Evolutionary conservation across 768 basidiomycete species (phyloP), one percentile per base, ranked within the genome.

Genomic region (Amanita muscaria): DNA sequence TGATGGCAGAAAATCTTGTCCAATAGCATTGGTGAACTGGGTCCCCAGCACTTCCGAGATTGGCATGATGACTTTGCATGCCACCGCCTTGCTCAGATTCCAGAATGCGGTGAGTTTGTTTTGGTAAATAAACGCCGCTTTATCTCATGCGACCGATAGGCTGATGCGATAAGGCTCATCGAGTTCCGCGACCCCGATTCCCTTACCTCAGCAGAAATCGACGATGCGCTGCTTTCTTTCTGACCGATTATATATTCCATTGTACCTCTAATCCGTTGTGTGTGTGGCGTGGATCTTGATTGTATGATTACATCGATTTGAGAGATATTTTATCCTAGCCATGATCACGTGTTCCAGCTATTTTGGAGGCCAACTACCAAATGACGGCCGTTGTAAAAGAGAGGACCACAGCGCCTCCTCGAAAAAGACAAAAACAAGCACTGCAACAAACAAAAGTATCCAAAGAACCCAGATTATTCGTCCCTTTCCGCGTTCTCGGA

Each of bases 401-500:
- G 25, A 31, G 16, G 14, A 21, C 23, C 4, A 23, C 54, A 21
- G 59, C 59, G 16, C 74, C 73, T n/a, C 76, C 75, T 22, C 66
- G 74, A 49, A 79, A 79, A 60, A 67, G 70, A 23, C 63, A 66
- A 14, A 66, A 74, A 25, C 67, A 70, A 51, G 64, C 64, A 33
- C 47, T 51, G 25, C 49, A 44, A 27, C 24, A 44, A 19, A 47
- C 54, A 36, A 52, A 51, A 45, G 48, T 38, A 27, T 50, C 47
- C 21, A 65, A 62, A 42, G 67, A 69, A 53, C 68, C 67, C 0
- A 68, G 73, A 34, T 64, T 99, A 32, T 98, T 94, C 59, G 88
- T 83, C 4, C 94, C 96, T 3, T 99, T 98, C 59, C 77, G 96
- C 48, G 92, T 92, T 5, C 76, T 99, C n/a, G 94, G 96, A 21